Evolutionary conservation across 305 asterid genomes (phyloP).

Genomic region (Ajuga reptans): DNA sequence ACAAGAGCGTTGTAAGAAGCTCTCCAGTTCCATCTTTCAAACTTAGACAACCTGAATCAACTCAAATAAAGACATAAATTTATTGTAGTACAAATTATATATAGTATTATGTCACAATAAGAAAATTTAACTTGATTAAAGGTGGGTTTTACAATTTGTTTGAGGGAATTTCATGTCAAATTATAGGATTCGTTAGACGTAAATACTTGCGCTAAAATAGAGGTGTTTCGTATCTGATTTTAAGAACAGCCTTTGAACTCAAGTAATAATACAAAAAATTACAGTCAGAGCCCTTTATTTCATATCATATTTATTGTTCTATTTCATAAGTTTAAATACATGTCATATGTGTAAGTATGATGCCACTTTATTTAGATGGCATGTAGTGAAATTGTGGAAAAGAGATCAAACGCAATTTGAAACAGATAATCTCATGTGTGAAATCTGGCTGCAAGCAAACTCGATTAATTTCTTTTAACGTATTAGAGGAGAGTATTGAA

Average conservation of each 20-base stretch:
- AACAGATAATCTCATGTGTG: neutral
- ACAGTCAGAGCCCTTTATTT: neutral
- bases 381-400: too few relatives aligned
- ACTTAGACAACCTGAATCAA: slow-evolving; percentile 48
- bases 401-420: too few relatives aligned
- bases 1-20: slow-evolving; percentile 52
- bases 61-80: neutral
- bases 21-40: slow-evolving; percentile 61
- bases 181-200: neutral
- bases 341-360: neutral
- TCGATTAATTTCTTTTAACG: neutral
- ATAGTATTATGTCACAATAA: neutral
- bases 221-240: neutral
- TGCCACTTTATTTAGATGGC: neutral
- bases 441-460: neutral
- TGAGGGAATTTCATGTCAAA: neutral
- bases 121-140: too few relatives aligned
- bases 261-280: neutral
- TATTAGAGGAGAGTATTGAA: too few relatives aligned
- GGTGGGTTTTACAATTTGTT: neutral
- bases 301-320: neutral
- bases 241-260: neutral
- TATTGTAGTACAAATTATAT: neutral
- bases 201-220: neutral
- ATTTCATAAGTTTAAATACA: too few relatives aligned